Evolutionary conservation across 495 filamentous ascomycete species (phyloP).

Genomic region (Penicillium bialowiezense): DNA sequence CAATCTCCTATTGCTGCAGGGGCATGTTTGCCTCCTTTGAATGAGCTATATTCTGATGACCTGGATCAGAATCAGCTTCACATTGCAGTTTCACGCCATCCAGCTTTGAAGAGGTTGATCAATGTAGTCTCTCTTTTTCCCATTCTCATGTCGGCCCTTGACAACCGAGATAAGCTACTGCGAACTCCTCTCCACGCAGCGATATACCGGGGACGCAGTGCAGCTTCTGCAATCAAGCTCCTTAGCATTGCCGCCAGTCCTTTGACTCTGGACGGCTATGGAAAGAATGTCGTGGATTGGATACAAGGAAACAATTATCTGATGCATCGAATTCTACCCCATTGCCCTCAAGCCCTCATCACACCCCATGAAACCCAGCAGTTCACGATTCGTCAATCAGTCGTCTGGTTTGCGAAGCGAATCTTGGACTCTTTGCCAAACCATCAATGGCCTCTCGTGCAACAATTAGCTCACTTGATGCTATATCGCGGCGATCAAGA

Average conservation of each 20-base stretch:
- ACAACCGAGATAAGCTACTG: not conserved
- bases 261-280: slow-evolving; percentile 5
- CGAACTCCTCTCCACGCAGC: slow-evolving; percentile 4
- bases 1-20: slow-evolving; percentile 1
- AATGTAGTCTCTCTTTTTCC: not conserved
- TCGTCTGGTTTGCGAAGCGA: not conserved
- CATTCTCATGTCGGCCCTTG: not conserved
- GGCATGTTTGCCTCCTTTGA: not conserved
- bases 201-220: not conserved
- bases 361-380: slow-evolving; percentile 2
- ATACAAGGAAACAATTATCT: not conserved
- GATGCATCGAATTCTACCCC: not conserved
- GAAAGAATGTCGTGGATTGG: slow-evolving; percentile 10
- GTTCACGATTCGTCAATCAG: not conserved
- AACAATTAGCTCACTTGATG: slow-evolving; percentile 12
- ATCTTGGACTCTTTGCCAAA: not conserved
- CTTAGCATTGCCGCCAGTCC: slow-evolving; percentile 4
- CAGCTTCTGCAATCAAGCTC: not conserved
- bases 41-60: not conserved
- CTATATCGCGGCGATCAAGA: slow-evolving; percentile 2
- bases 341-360: not conserved
- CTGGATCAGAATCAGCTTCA: slow-evolving; percentile 4
- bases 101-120: not conserved
- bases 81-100: not conserved
- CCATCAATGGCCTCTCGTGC: not conserved